Evolutionary conservation across 305 asterid species (phyloP).

Genomic region (Fraxinus angustifolia): DNA sequence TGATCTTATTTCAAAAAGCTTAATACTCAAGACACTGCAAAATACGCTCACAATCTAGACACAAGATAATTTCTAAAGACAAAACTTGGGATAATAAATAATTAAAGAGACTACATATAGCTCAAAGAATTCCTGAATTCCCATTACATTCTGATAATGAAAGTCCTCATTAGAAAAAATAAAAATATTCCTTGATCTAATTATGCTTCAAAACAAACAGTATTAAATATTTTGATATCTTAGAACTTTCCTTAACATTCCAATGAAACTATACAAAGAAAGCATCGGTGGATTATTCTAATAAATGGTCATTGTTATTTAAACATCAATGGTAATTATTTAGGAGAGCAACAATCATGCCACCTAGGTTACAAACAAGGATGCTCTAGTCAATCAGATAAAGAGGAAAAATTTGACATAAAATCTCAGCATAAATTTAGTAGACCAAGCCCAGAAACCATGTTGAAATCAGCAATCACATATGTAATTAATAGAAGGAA

Average conservation of each 20-base stretch:
- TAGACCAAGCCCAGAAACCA: neutral
- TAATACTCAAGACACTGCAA: neutral
- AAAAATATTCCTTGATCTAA: neutral
- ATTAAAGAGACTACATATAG: neutral
- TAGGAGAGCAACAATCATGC: neutral
- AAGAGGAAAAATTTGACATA: neutral
- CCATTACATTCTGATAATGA: neutral
- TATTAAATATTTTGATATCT: neutral
- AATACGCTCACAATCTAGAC: neutral
- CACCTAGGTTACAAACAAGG: neutral
- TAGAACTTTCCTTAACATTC: neutral
- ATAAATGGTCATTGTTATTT: neutral
- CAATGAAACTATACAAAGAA: neutral
- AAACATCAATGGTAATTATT: neutral
- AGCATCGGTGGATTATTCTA: neutral
- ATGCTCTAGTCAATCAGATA: neutral
- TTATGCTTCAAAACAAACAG: neutral
- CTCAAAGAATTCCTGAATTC: neutral
- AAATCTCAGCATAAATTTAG: neutral
- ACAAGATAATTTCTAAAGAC: neutral
- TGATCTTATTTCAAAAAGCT: neutral
- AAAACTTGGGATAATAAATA: neutral
- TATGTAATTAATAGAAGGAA: neutral
- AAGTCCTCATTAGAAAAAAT: neutral
- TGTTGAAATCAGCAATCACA: neutral